These are phyloP conservation scores for Bruguiera parviflora DNA, from an alignment of 345 rosid species.

Conservation along the genomic window DNA sequence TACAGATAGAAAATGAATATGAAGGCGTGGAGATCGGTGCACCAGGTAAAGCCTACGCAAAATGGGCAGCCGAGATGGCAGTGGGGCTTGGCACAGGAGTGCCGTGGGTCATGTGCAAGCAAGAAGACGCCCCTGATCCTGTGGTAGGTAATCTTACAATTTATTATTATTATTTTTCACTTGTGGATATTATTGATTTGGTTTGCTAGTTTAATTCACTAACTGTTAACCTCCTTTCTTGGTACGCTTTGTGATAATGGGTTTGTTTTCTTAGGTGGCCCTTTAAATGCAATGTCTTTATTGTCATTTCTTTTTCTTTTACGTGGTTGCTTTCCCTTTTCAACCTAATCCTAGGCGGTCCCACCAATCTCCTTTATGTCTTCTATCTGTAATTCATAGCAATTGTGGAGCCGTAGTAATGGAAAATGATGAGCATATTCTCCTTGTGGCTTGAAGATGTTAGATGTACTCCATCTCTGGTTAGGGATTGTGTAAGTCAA, in stretches of 20 bases:
- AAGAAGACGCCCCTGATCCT: slow-evolving; percentile 51
- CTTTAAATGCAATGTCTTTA: slow-evolving; percentile 4
- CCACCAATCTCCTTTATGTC: neutral
- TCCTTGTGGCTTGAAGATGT: neutral
- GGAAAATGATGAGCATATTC: neutral
- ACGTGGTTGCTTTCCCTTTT: neutral
- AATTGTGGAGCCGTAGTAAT: neutral
- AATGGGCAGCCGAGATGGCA: slow-evolving; percentile 52
- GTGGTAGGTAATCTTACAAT: slow-evolving; percentile 16
- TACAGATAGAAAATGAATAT: slow-evolving; percentile 32
- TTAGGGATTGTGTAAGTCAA: neutral
- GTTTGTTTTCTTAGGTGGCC: slow-evolving; percentile 8
- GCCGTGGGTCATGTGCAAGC: slow-evolving; percentile 60
- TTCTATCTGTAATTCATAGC: neutral
- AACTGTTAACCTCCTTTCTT: slow-evolving; percentile 1
- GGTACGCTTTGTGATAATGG: slow-evolving; percentile 8
- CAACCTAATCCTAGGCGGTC: slow-evolving; percentile 3
- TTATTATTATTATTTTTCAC: neutral
- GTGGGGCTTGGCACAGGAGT: slow-evolving; percentile 45
- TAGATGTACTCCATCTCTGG: neutral
- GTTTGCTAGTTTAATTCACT: slow-evolving; percentile 1
- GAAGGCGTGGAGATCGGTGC: slow-evolving; percentile 25
- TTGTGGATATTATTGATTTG: neutral
- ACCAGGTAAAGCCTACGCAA: slow-evolving; percentile 35
- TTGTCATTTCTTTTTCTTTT: neutral